Base-by-base conservation (phyloP, 169 alveolate species). In the Plasmodium malariae region DNA sequence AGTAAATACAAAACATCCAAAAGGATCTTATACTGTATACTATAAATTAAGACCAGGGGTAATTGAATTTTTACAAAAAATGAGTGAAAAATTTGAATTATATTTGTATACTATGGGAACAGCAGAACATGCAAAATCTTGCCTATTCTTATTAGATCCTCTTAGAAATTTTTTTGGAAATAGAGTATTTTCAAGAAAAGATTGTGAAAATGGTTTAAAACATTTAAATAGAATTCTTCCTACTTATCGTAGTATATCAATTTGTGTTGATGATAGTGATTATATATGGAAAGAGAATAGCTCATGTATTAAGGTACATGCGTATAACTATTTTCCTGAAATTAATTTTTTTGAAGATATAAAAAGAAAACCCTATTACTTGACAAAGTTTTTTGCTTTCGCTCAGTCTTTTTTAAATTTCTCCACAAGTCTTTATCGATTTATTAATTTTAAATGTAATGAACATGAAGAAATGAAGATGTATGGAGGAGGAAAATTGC, bases 41-140 rank as follows among this genome's bases (percentile, higher is more conserved):
- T 94, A 93, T 37, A 94, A 94, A 74, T 88, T 95, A 34, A 92
- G 97, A 83, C 97, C 97, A n/a, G 97, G 97, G 5, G 97, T 95
- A 0, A 88, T 92, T 63, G 83, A 94, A 55, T 94, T 95, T 87
- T 63, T 95, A 48, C 80, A 80, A 63, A 54, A 70, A 12, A 63
- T 93, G 63, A 63, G 93, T 48, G 80, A 89, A 62, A 73, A 74
- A 40, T 95, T 74, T 63, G 95, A 93, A 68, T 59, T 95, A 70
- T 95, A 94, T 69, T 86, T 95, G 68, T 95, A 93, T 68, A 95
- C 97, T 11, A 94, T 93, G 97, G 97, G 97, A 3, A 95, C 97
- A 14, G 86, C 92, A 40, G 94, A 91, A 30, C 97, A 95, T 74
- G 97, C 97, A 12, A 80, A 86, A 49, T 91, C 96, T 6, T 92